phyloP scores from a whole-genome alignment of 78 protist genomes.

The Dictyostelium intermedium region DNA sequence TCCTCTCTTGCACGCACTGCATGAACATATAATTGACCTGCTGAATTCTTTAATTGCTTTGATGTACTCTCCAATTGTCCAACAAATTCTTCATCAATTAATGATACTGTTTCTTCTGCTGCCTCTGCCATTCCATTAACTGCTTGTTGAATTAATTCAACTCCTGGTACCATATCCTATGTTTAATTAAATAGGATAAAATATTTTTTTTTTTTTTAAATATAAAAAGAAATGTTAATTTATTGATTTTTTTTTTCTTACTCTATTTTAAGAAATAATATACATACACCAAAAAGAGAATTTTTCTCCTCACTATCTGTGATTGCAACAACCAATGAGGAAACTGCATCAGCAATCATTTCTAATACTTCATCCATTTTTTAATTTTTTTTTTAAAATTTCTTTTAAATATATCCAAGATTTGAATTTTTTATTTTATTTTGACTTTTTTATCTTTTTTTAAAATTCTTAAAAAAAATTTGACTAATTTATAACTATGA shows the following conservation, averaged over 20 bases:
- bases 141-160: slow-evolving; percentile 73
- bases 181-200: neutral
- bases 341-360: slow-evolving; percentile 76
- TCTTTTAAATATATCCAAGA: neutral
- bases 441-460: neutral
- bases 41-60: slow-evolving; percentile 15
- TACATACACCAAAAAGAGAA: slow-evolving; percentile 71
- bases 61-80: slow-evolving; percentile 25
- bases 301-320: slow-evolving; percentile 75
- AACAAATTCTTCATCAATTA: slow-evolving; percentile 72
- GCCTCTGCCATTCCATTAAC: slow-evolving; percentile 75
- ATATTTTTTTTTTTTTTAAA: neutral
- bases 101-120: slow-evolving; percentile 43
- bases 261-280: neutral
- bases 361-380: slow-evolving; percentile 82
- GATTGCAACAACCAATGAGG: slow-evolving; percentile 70
- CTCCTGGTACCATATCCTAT: slow-evolving; percentile 81
- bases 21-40: slow-evolving; percentile 50
- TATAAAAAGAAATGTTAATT: neutral
- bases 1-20: slow-evolving; percentile 62
- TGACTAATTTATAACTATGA: neutral
- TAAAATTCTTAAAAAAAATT: neutral
- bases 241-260: neutral
- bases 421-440: neutral
- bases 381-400: neutral